Evolutionary conservation across 1,139 yeast genomes (phyloP).

Genomic region (Neolecta irregularis): DNA sequence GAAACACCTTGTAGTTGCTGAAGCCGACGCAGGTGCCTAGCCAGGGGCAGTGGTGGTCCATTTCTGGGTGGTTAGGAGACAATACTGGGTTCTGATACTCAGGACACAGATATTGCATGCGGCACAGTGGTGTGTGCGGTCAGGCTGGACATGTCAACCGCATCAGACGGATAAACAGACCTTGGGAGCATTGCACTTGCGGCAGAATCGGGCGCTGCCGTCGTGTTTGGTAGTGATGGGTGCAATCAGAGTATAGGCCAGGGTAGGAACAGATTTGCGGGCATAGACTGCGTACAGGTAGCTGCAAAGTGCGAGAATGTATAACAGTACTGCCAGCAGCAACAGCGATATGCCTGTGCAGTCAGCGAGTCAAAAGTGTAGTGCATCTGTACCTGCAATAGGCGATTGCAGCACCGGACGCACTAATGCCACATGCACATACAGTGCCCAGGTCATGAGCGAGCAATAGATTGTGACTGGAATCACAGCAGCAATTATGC

Average conservation of each 20-base stretch:
- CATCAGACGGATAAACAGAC: neutral
- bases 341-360: too few species aligned
- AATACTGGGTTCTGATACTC: slow-evolving; percentile 3
- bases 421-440: too few species aligned
- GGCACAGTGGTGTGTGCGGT: slow-evolving; percentile 12
- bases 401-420: too few species aligned
- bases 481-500: too few species aligned
- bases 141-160: slow-evolving; percentile 5
- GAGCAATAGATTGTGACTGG: too few species aligned
- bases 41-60: slow-evolving; percentile 45
- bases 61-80: slow-evolving; percentile 3
- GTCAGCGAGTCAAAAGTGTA: too few species aligned
- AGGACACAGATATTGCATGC: slow-evolving; percentile 10
- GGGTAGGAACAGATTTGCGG: neutral
- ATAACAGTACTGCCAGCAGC: too few species aligned
- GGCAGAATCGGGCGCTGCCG: slow-evolving; percentile 11
- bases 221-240: slow-evolving; percentile 12
- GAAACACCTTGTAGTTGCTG: slow-evolving; percentile 59
- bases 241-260: neutral
- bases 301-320: too few species aligned
- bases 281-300: too few species aligned
- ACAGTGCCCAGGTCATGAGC: too few species aligned
- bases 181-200: slow-evolving; percentile 9
- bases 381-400: too few species aligned
- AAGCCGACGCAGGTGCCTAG: slow-evolving; percentile 79